Conservation (phyloP, 176 grass and related monocot species). For the Otatea glauca region DNA sequence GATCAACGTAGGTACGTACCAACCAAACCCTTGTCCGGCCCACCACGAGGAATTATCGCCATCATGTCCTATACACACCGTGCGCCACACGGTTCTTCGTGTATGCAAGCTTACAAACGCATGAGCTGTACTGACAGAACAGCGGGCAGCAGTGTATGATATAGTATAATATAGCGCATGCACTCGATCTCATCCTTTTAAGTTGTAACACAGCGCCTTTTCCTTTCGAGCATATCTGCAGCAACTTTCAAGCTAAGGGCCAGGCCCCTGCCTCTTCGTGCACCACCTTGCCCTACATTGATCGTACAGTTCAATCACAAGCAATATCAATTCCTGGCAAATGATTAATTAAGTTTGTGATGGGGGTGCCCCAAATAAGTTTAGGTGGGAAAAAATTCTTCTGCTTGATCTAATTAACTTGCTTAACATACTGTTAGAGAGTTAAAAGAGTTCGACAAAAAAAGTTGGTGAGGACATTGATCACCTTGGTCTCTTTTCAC, state of each 20-base stretch:
- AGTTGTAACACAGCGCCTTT: not conserved
- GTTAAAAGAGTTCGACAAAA: not conserved
- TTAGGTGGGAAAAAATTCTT: not conserved
- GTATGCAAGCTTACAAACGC: not conserved
- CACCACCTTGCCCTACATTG: no score
- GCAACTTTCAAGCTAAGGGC: no score
- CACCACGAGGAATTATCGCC: not conserved
- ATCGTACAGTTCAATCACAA: no score
- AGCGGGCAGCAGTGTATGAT: not conserved
- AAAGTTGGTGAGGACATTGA: not conserved
- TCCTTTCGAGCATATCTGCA: not conserved
- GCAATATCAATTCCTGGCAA: not conserved
- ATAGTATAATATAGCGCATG: not conserved
- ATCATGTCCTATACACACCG: not conserved
- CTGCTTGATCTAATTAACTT: not conserved
- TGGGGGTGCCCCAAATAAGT: not conserved
- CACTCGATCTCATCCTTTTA: not conserved
- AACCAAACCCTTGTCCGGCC: not conserved
- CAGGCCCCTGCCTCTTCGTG: no score
- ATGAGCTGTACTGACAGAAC: not conserved
- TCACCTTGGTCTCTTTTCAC: no score
- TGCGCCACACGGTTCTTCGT: not conserved
- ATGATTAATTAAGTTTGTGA: not conserved
- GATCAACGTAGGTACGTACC: not conserved
- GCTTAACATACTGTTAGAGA: not conserved